phyloP scores from a whole-genome alignment of 441 rosid genomes.

The Macaranga tanarius region DNA sequence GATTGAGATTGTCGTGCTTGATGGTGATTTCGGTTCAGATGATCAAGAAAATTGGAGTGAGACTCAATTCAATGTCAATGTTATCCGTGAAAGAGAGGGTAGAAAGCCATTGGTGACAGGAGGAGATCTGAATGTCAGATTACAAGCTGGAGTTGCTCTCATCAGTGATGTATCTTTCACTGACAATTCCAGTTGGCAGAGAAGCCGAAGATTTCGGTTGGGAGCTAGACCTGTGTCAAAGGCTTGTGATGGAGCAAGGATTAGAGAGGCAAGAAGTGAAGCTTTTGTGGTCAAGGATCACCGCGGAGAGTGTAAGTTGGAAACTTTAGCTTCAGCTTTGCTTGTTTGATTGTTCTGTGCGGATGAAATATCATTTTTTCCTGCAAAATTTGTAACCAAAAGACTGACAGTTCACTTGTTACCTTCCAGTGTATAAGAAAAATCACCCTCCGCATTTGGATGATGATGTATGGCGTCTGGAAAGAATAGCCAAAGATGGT shows the following conservation, averaged over 20 bases:
- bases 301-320: slow-evolving; percentile 70
- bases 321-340: background rate
- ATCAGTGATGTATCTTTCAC: slow-evolving; percentile 51
- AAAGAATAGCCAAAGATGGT: slow-evolving; percentile 70
- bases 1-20: slow-evolving; percentile 56
- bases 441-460: slow-evolving; percentile 62
- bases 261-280: slow-evolving; percentile 64
- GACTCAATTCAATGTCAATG: slow-evolving; percentile 41
- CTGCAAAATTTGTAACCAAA: background rate
- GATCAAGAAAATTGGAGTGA: slow-evolving; percentile 55
- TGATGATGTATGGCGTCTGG: slow-evolving; percentile 78
- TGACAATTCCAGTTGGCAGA: slow-evolving; percentile 83
- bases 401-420: slow-evolving; percentile 10
- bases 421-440: slow-evolving; percentile 60
- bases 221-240: slow-evolving; percentile 51
- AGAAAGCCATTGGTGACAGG: slow-evolving; percentile 73
- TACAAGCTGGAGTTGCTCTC: slow-evolving; percentile 52
- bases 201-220: slow-evolving; percentile 63
- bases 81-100: slow-evolving; percentile 58
- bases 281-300: slow-evolving; percentile 76
- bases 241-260: slow-evolving; percentile 33
- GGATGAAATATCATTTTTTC: background rate
- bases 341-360: background rate
- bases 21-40: slow-evolving; percentile 53
- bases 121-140: slow-evolving; percentile 44